These are phyloP conservation scores for Nemania serpens DNA, from an alignment of 2,329 filamentous ascomycete species.

Conservation along the genomic window DNA sequence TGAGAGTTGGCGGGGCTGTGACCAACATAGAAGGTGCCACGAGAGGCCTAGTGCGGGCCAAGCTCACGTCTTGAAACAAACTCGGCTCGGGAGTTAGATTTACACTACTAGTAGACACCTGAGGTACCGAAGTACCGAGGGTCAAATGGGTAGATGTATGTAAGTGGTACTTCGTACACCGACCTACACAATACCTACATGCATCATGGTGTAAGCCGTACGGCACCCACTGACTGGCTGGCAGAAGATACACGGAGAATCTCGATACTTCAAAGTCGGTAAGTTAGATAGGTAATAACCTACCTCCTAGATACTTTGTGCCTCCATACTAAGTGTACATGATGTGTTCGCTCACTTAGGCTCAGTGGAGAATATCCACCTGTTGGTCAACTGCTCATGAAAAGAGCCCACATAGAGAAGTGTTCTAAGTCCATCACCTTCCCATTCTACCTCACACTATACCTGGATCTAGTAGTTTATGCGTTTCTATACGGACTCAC, in stretches of 20 bases:
- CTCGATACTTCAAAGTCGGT: background rate
- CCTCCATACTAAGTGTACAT: too few relatives aligned
- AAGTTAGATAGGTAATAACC: background rate
- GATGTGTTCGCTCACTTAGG: too few relatives aligned
- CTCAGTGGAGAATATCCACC: background rate
- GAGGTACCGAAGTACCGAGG: too few relatives aligned
- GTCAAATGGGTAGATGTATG: too few relatives aligned
- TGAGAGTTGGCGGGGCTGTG: background rate
- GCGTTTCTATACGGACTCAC: too few relatives aligned
- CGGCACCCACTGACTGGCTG: too few relatives aligned
- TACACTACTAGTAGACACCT: too few relatives aligned
- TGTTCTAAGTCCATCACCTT: background rate
- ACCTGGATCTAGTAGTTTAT: background rate
- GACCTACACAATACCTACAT: too few relatives aligned
- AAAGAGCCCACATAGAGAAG: background rate
- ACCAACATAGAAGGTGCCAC: conserved; percentile 10
- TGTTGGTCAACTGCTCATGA: background rate
- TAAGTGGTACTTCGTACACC: too few relatives aligned
- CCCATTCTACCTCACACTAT: background rate
- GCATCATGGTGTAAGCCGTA: too few relatives aligned
- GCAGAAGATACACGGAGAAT: too few relatives aligned
- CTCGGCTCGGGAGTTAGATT: background rate
- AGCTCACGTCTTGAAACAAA: conserved; percentile 14
- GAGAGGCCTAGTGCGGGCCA: conserved; percentile 13
- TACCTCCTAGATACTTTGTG: too few relatives aligned